phyloP scores from a whole-genome alignment of 768 basidiomycete genomes.

The Kwoniella botswanensis region DNA sequence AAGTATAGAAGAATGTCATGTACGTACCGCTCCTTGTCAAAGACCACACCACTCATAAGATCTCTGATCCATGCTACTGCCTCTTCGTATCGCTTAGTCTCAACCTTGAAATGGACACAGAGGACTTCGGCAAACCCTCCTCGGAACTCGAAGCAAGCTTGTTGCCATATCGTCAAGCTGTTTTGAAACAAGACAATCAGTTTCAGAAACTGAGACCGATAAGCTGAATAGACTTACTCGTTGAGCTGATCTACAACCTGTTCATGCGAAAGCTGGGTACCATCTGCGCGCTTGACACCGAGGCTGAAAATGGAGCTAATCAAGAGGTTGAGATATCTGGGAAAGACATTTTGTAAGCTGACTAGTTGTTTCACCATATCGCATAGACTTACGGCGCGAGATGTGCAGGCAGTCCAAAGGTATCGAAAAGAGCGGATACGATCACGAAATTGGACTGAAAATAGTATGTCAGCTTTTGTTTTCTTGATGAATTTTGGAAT shows the following conservation, averaged over 20 bases:
- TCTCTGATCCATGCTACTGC: slow-evolving; percentile 74
- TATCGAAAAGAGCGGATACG: slow-evolving; percentile 77
- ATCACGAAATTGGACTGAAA: slow-evolving; percentile 87
- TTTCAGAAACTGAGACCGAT: background rate
- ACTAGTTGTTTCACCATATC: background rate
- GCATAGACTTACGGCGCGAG: slow-evolving; percentile 71
- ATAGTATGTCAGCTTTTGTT: slow-evolving; percentile 20
- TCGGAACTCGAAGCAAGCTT: slow-evolving; percentile 69
- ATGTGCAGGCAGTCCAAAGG: slow-evolving; percentile 71
- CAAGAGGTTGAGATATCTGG: slow-evolving; percentile 77
- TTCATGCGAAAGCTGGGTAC: slow-evolving; percentile 77
- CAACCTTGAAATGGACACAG: slow-evolving; percentile 81
- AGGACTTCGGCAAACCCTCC: slow-evolving; percentile 72
- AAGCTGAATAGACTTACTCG: slow-evolving; percentile 62
- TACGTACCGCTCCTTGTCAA: slow-evolving; percentile 51
- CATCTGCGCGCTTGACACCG: slow-evolving; percentile 73
- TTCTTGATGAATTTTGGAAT: too few species aligned
- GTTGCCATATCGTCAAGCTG: slow-evolving; percentile 77
- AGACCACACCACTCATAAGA: slow-evolving; percentile 48
- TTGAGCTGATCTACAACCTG: slow-evolving; percentile 89
- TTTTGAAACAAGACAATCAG: background rate
- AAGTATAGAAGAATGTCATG: background rate
- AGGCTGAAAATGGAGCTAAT: slow-evolving; percentile 85
- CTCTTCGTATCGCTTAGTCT: slow-evolving; percentile 74
- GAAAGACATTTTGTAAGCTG: background rate